Evolutionary conservation across 139 green algal genomes (phyloP).

Genomic region (Tetradesmus lagerheimii): DNA sequence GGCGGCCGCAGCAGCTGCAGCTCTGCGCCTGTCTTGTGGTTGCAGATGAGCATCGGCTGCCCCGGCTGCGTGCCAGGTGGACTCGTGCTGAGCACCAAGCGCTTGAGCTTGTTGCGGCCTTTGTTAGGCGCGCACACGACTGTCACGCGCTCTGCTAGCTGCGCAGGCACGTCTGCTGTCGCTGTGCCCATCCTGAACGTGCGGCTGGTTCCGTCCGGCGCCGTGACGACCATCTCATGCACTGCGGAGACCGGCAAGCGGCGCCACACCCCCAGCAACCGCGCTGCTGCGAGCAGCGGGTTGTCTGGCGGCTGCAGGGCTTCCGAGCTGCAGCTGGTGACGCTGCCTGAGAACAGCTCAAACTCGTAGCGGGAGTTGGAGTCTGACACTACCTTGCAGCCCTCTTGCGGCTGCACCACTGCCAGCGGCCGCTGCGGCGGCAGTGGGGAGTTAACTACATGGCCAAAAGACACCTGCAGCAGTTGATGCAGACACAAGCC

Average conservation of each 20-base stretch:
- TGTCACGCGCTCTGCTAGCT: conserved; percentile 81
- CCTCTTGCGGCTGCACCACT: conserved; percentile 92
- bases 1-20: conserved; percentile 74
- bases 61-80: conserved; percentile 80
- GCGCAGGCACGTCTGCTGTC: conserved; percentile 83
- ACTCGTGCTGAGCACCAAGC: conserved; percentile 65
- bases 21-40: conserved; percentile 76
- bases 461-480: conserved; percentile 78
- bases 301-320: conserved; percentile 62
- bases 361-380: conserved; percentile 82
- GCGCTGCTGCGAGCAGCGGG: conserved; percentile 59
- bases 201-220: conserved; percentile 76
- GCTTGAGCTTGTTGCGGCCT: conserved; percentile 39
- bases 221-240: conserved; percentile 80
- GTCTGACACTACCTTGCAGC: conserved; percentile 80
- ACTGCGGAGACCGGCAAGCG: conserved; percentile 71
- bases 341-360: conserved; percentile 85
- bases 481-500: background rate
- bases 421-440: conserved; percentile 75
- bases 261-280: conserved; percentile 62
- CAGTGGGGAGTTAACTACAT: conserved; percentile 81
- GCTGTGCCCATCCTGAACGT: conserved; percentile 87
- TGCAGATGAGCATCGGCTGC: conserved; percentile 83
- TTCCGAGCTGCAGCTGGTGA: conserved; percentile 71
- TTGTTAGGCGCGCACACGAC: conserved; percentile 77